phyloP scores from a whole-genome alignment of 257 asterid species.

The Penstemon eatonii region DNA sequence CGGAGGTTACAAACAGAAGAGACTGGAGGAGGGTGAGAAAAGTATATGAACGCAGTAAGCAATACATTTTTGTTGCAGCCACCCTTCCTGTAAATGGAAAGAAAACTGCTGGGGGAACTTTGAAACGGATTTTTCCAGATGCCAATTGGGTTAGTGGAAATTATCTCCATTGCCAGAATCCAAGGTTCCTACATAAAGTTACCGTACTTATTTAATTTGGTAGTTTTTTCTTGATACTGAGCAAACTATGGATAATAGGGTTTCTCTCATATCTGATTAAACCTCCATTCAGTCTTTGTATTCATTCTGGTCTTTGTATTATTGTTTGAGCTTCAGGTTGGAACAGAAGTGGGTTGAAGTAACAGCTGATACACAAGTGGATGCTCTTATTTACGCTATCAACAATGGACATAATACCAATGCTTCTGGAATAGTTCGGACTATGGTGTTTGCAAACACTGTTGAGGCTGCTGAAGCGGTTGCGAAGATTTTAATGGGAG shows the following conservation, averaged over 20 bases:
- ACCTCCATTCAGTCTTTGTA: slow-evolving; percentile 6
- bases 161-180: slow-evolving; percentile 88
- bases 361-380: slow-evolving; percentile 69
- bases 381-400: slow-evolving; percentile 69
- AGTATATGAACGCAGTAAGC: slow-evolving; percentile 79
- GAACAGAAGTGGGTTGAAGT: slow-evolving; percentile 94
- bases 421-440: slow-evolving; percentile 46
- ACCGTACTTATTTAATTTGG: background rate
- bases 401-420: slow-evolving; percentile 40
- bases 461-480: slow-evolving; percentile 92
- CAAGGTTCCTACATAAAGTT: slow-evolving; percentile 55
- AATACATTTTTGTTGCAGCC: slow-evolving; percentile 94
- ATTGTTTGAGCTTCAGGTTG: slow-evolving; percentile 50
- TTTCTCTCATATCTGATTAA: background rate
- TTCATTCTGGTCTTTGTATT: slow-evolving; percentile 23
- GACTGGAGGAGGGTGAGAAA: slow-evolving; percentile 93
- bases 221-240: slow-evolving; percentile 5
- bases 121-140: slow-evolving; percentile 87
- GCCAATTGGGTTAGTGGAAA: slow-evolving; percentile 88
- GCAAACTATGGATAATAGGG: slow-evolving; percentile 7
- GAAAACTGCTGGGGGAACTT: slow-evolving; percentile 84
- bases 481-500: slow-evolving; percentile 61
- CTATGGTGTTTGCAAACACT: slow-evolving; percentile 96
- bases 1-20: slow-evolving; percentile 42
- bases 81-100: slow-evolving; percentile 95